Evolutionary conservation across 176 grass and related monocot genomes (phyloP).

Genomic region (Melocanna baccifera): DNA sequence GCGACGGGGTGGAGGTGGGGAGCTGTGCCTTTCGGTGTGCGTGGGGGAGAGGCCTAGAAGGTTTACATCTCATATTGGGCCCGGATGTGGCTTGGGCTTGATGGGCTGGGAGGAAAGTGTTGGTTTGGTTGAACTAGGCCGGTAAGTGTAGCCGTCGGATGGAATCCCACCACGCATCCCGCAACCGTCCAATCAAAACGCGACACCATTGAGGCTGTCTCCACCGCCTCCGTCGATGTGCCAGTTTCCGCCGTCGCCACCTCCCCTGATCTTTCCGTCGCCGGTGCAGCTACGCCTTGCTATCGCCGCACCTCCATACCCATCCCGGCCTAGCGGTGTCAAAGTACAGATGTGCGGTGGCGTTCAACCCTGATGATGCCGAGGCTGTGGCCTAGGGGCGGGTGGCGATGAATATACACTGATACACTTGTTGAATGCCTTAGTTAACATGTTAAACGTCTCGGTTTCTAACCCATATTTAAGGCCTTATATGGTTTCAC

Average conservation of each 20-base stretch:
- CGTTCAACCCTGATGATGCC: too few relatives aligned
- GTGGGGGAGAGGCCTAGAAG: background rate
- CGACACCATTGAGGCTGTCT: background rate
- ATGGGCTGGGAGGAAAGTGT: background rate
- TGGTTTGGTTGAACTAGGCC: background rate
- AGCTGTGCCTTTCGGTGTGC: slow-evolving; percentile 23
- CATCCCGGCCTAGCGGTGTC: background rate
- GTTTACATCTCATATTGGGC: background rate
- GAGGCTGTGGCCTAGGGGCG: too few relatives aligned
- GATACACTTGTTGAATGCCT: too few relatives aligned
- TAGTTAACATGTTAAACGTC: too few relatives aligned
- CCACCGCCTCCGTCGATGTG: background rate
- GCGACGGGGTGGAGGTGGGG: background rate
- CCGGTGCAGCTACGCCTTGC: background rate
- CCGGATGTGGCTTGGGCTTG: background rate
- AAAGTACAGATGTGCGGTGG: too few relatives aligned
- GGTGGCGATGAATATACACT: too few relatives aligned
- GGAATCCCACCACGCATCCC: background rate
- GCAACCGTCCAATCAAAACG: too few relatives aligned
- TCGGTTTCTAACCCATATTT: too few relatives aligned
- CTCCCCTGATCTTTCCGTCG: background rate
- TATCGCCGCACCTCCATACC: too few relatives aligned
- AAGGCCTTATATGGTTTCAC: too few relatives aligned
- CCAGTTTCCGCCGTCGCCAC: background rate
- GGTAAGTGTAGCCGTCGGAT: background rate